phyloP scores from a whole-genome alignment of 2,329 filamentous ascomycete genomes.

The Xylariaceae sp. region DNA sequence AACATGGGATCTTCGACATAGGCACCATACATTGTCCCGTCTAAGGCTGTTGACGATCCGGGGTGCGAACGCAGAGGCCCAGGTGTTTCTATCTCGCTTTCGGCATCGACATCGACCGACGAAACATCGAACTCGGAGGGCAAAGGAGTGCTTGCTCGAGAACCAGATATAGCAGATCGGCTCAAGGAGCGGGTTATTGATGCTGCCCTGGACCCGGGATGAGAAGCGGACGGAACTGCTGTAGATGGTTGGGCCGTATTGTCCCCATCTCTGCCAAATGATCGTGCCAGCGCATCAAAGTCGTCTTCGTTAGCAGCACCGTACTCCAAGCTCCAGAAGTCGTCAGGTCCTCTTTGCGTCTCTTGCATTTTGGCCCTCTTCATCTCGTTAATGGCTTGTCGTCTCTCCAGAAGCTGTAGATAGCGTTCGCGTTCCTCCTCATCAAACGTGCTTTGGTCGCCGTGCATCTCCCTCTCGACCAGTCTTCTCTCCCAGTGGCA shows the following conservation, averaged over 20 bases:
- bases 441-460: conserved; percentile 63
- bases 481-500: conserved; percentile 82
- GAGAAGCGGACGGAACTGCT: conserved; percentile 32
- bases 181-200: conserved; percentile 57
- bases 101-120: conserved; percentile 48
- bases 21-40: conserved; percentile 79
- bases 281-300: conserved; percentile 45
- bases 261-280: conserved; percentile 32
- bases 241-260: conserved; percentile 30
- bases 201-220: conserved; percentile 44
- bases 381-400: conserved; percentile 62
- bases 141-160: conserved; percentile 42
- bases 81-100: conserved; percentile 59
- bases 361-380: conserved; percentile 63
- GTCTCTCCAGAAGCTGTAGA: conserved; percentile 64
- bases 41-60: conserved; percentile 65
- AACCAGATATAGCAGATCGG: conserved; percentile 54
- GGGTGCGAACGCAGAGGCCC: conserved; percentile 59
- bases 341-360: conserved; percentile 59
- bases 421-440: conserved; percentile 62
- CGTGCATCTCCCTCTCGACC: conserved; percentile 74
- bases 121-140: conserved; percentile 45
- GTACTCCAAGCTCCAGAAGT: conserved; percentile 86
- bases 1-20: conserved; percentile 65
- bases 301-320: conserved; percentile 66